phyloP scores from a whole-genome alignment of 2,329 filamentous ascomycete genomes.

The Calonectria pseudoreteaudii region DNA sequence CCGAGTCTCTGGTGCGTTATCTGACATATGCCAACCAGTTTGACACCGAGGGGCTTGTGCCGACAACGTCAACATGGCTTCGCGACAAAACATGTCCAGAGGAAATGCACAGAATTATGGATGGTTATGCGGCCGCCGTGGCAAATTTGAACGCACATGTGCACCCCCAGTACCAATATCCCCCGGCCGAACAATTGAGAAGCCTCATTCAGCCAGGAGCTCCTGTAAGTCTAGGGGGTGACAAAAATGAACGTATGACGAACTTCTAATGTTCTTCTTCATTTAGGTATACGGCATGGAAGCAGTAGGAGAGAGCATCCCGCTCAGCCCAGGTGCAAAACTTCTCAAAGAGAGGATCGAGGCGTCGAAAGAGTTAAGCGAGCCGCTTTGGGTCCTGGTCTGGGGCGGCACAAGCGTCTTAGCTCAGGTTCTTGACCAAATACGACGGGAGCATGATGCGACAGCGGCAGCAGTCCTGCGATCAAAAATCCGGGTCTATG shows the following conservation, averaged over 20 bases:
- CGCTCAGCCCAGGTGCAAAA: slow-evolving; percentile 51
- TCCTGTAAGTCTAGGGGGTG: not conserved
- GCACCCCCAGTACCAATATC: slow-evolving; percentile 54
- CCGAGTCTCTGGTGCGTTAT: slow-evolving; percentile 18
- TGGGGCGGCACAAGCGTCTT: slow-evolving; percentile 66
- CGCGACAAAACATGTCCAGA: slow-evolving; percentile 47
- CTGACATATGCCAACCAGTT: slow-evolving; percentile 16
- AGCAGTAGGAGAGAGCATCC: slow-evolving; percentile 42
- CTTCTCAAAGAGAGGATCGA: slow-evolving; percentile 48
- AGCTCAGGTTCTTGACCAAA: slow-evolving; percentile 58
- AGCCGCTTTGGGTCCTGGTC: slow-evolving; percentile 51
- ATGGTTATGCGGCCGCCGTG: slow-evolving; percentile 55
- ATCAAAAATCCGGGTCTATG: slow-evolving; percentile 60
- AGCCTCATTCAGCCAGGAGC: not conserved
- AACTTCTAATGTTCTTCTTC: not conserved
- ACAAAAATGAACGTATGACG: accelerated
- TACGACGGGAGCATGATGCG: slow-evolving; percentile 39
- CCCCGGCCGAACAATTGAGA: slow-evolving; percentile 44
- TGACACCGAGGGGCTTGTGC: slow-evolving; percentile 1
- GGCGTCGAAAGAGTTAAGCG: slow-evolving; percentile 28
- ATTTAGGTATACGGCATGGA: slow-evolving; percentile 43
- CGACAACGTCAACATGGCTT: slow-evolving; percentile 4
- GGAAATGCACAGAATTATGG: slow-evolving; percentile 54
- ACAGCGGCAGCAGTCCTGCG: slow-evolving; percentile 49
- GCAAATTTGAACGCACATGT: slow-evolving; percentile 61